phyloP scores from a whole-genome alignment of 768 basidiomycete species.

The Phallus indusiatus region DNA sequence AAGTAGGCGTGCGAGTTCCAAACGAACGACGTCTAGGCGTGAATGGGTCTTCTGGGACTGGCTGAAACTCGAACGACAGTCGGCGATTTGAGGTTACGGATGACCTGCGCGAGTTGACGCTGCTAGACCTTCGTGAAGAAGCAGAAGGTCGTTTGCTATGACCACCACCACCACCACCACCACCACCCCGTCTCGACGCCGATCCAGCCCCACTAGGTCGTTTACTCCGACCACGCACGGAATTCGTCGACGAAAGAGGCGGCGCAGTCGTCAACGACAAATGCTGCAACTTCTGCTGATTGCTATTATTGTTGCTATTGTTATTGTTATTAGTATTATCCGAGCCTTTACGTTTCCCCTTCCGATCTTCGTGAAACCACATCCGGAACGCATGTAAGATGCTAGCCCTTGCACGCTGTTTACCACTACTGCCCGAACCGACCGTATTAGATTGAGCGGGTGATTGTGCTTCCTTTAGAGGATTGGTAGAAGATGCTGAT shows the following conservation, averaged over 20 bases:
- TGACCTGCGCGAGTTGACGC: constrained; percentile 71
- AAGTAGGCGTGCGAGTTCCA: constrained; percentile 79
- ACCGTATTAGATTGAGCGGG: constrained; percentile 31
- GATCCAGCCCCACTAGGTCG: constrained; percentile 36
- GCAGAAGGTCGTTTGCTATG: constrained; percentile 60
- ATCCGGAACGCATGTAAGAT: constrained; percentile 76
- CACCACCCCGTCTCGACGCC: constrained; percentile 16
- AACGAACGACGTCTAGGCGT: constrained; percentile 60
- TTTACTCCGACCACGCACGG: constrained; percentile 32
- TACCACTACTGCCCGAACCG: constrained; percentile 18
- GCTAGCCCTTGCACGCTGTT: constrained; percentile 60
- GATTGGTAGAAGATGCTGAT: constrained; percentile 43
- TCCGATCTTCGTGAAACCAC: constrained; percentile 90
- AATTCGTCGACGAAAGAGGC: constrained; percentile 20
- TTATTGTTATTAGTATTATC: neutral
- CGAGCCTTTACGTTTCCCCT: constrained; percentile 67
- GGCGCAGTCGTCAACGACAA: constrained; percentile 14
- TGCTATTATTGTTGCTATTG: neutral
- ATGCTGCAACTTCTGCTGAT: constrained; percentile 9
- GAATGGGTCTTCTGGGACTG: constrained; percentile 26
- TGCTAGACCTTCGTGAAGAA: constrained; percentile 82
- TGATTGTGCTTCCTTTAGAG: constrained; percentile 36
- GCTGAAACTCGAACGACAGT: constrained; percentile 43
- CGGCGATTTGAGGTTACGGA: constrained; percentile 42
- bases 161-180: no score